Base-by-base conservation (phyloP, 78 protist genomes). In the Dictyostelium brefeldianum region DNA sequence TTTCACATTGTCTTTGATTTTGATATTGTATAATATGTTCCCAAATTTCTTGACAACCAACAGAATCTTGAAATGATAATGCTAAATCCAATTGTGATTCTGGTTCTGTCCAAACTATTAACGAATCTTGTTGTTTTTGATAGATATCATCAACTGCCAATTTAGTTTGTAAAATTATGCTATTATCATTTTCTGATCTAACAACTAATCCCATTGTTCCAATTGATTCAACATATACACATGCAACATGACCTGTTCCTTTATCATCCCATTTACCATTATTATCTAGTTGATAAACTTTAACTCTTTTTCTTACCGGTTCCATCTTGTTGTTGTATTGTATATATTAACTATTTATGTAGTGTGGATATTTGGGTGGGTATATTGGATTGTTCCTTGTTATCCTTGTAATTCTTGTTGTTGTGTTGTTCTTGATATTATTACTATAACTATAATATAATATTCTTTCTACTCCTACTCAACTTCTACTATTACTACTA, bases 21-120 rank as follows among this genome's bases (percentile, higher is more conserved):
- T 71, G 78, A 71, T 43, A 31, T 9, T 71, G 78, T 54, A 47
- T 25, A 31, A 95, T 90, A 14, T 46, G 47, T 5, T 94, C 95
- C 98, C 97, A 96, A 5, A 96, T 57, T 5, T 96, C 98, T 15
- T 78, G 85, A 87, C 97, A 96, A 0, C 97, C 97, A 27, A n/a
- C 71, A 2, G 85, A 43, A 54, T 95, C 96, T 43, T 89, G 93
- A 73, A 97, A 97, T 31, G 83, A 53, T 29, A 97, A 73, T 4
- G 98, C 97, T 14, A 96, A 83, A 51, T 97, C 98, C 20, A 83
- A 25, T n/a, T 78, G 50, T 4, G 92, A 91, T 51, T 91, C 90
- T 5, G 97, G 97, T 17, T 96, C 97, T 9, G 92, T 77, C 98
- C 98, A 97, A 4, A 96, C 96, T 31, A 97, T 90, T 20, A 97